Conservation (phyloP, 2,329 filamentous ascomycete genomes). For the Aspergillus cejpii region DNA sequence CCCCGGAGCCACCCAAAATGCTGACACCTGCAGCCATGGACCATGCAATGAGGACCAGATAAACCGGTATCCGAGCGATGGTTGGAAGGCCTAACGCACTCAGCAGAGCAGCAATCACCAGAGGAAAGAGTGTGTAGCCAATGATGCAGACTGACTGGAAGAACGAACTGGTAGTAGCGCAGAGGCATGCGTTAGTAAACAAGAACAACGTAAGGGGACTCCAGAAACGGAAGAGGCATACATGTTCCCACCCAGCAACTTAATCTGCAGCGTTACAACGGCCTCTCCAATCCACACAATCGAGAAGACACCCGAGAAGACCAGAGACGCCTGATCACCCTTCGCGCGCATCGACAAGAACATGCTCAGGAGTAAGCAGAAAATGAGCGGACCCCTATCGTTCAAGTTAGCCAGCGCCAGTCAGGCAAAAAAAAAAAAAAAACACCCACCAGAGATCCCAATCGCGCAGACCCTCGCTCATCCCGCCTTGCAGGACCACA, state of each 20-base stretch:
- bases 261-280: constrained; percentile 96
- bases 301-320: constrained; percentile 94
- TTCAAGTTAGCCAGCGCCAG: neutral
- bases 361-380: constrained; percentile 81
- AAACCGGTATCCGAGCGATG: constrained; percentile 82
- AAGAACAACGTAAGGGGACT: no score
- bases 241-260: constrained; percentile 94
- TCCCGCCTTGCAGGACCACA: constrained; percentile 58
- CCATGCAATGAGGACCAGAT: constrained; percentile 82
- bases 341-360: constrained; percentile 78
- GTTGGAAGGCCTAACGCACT: constrained; percentile 74
- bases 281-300: constrained; percentile 96
- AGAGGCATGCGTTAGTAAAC: neutral
- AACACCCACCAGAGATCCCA: constrained; percentile 79
- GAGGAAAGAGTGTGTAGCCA: constrained; percentile 93
- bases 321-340: constrained; percentile 72
- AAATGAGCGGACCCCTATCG: constrained; percentile 76
- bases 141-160: constrained; percentile 97
- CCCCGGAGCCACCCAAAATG: constrained; percentile 89
- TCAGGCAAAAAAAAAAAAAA: neutral
- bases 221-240: constrained; percentile 58
- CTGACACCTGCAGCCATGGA: constrained; percentile 91
- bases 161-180: constrained; percentile 64
- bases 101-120: constrained; percentile 85
- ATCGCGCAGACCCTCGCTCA: constrained; percentile 85